A percentile compares a stretch with the other conserved stretches of the same genome.
Conservation (phyloP, 1,284 basidiomycete genomes). For the Volvariella surrecta region DNA sequence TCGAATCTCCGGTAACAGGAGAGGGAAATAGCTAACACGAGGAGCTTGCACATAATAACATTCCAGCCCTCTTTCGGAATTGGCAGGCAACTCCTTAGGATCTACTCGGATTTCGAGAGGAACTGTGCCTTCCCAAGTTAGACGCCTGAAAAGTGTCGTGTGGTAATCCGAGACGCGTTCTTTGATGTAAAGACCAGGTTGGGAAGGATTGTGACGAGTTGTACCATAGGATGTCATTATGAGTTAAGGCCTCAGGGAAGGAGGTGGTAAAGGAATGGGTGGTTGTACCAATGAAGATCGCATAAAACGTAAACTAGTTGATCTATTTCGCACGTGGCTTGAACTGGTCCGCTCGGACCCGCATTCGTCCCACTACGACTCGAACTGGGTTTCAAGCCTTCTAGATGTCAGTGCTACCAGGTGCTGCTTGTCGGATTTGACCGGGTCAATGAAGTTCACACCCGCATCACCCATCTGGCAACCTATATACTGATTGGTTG, state of each 20-base stretch:
- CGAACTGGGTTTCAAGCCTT: too few relatives aligned
- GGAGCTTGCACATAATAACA: conserved; percentile 84
- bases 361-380: too few relatives aligned
- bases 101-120: conserved; percentile 81
- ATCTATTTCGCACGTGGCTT: too few relatives aligned
- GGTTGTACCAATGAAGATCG: too few relatives aligned
- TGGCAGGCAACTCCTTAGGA: conserved; percentile 77
- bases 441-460: background rate
- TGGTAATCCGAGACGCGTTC: conserved; percentile 42
- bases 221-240: conserved; percentile 54
- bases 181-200: conserved; percentile 33
- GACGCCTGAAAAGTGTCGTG: conserved; percentile 69
- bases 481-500: conserved; percentile 3
- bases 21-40: conserved; percentile 83
- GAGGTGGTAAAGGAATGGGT: too few relatives aligned
- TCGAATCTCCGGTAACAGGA: conserved; percentile 81
- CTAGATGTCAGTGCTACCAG: too few relatives aligned
- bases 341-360: too few relatives aligned
- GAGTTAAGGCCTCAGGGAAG: background rate
- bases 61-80: conserved; percentile 79
- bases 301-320: too few relatives aligned
- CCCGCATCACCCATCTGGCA: conserved; percentile 8
- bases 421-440: too few relatives aligned
- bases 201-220: conserved; percentile 44
- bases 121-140: conserved; percentile 81